Base-by-base conservation (phyloP, 257 asterid genomes). In the Fraxinus pennsylvanica region DNA sequence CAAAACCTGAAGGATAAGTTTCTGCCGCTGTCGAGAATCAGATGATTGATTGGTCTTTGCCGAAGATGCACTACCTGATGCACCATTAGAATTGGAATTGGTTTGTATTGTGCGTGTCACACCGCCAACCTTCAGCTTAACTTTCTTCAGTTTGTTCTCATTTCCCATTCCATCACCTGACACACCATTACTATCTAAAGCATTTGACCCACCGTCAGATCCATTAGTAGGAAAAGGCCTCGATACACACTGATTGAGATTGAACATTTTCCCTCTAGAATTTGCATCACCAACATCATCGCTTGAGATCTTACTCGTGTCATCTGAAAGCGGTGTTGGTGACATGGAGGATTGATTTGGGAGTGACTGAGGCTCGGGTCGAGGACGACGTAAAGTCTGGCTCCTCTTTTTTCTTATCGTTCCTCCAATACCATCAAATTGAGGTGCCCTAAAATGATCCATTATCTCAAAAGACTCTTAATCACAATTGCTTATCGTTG, bases 121-220 rank as follows among this genome's bases (percentile, higher is more conserved):
- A 66, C 99, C 99, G 75, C 97, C 97, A 78, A 96, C 97, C 88
- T 91, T 96, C 84, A 96, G 85, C 86, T 90, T 96, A 81, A 93
- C 94, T 68, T 88, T 96, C 81, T 90, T 92, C 21, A 83, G 84
- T 80, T 84, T 96, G 80, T 75, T 91, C 76, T 93, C 97, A 76
- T 77, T 89, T 67, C 89, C 96, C 65, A 84, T 70, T 73, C 90
- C 87, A 79, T 86, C 90, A 27, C 41, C 82, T 80, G 47, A 29
- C 38, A 30, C 63, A 63, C 91, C 94, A 80, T 77, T 89, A 79
- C 82, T 80, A 7, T 77, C 82, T 14, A 35, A 32, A 6, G 68
- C 77, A 79, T 80, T 86, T 38, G 89, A 77, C 75, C 86, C 88
- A 69, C 75, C 82, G 15, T 82, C 91, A 36, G 83, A 61, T 73